Conservation (phyloP, 2,329 filamentous ascomycete genomes). For the Aspergillus flavus region DNA sequence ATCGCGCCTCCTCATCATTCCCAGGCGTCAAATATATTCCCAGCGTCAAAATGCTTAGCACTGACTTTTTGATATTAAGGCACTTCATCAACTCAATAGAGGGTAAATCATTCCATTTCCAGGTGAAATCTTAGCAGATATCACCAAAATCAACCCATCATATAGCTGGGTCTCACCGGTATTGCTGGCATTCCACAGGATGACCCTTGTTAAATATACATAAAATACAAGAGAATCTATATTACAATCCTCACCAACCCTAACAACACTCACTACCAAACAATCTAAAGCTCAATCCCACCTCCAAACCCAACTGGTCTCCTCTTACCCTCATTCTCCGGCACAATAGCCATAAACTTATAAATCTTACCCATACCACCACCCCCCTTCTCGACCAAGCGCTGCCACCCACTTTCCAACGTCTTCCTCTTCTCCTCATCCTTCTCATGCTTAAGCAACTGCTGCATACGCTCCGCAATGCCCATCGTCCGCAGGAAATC, state of each 20-base stretch:
- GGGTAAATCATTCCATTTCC: too few relatives aligned
- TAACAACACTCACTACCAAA: neutral
- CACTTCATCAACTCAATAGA: too few relatives aligned
- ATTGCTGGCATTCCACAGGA: too few relatives aligned
- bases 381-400: slow-evolving; percentile 79
- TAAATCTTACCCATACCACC: slow-evolving; percentile 94
- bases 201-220: neutral
- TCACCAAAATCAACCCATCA: too few relatives aligned
- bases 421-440: slow-evolving; percentile 59
- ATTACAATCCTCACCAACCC: neutral
- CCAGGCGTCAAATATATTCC: too few relatives aligned
- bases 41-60: too few relatives aligned
- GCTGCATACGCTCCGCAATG: slow-evolving; percentile 73
- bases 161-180: too few relatives aligned
- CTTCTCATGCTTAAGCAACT: slow-evolving; percentile 58
- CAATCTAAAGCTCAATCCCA: slow-evolving; percentile 37
- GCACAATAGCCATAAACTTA: slow-evolving; percentile 88
- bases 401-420: slow-evolving; percentile 74
- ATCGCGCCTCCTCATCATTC: too few relatives aligned
- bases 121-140: too few relatives aligned
- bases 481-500: slow-evolving; percentile 80
- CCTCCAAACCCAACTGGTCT: slow-evolving; percentile 92
- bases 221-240: neutral
- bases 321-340: slow-evolving; percentile 72
- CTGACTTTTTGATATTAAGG: too few relatives aligned